These are phyloP conservation scores for Beauveria australis DNA, from an alignment of 2,329 filamentous ascomycete species.

Conservation along the genomic window DNA sequence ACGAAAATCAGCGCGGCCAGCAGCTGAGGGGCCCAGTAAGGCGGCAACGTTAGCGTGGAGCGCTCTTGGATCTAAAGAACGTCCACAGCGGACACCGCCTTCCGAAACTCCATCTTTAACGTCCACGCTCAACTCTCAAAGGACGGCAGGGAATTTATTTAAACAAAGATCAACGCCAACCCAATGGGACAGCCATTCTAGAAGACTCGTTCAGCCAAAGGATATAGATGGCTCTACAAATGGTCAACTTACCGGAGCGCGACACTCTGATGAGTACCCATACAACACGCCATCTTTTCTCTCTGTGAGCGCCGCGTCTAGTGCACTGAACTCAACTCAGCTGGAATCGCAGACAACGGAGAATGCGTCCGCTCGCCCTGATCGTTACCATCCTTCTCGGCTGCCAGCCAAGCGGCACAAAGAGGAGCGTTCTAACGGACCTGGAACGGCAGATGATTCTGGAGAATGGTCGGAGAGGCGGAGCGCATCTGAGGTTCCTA, in stretches of 20 bases:
- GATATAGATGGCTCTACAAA: slow-evolving; percentile 22
- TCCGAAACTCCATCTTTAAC: slow-evolving; percentile 18
- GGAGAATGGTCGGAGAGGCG: slow-evolving; percentile 6
- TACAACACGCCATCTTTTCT: slow-evolving; percentile 35
- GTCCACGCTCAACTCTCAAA: slow-evolving; percentile 17
- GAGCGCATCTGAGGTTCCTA: not conserved
- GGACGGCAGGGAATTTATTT: slow-evolving; percentile 24
- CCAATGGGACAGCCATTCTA: slow-evolving; percentile 48
- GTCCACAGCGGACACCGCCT: slow-evolving; percentile 19
- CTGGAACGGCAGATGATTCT: slow-evolving; percentile 16
- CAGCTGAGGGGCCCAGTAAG: slow-evolving; percentile 49
- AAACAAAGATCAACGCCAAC: slow-evolving; percentile 25
- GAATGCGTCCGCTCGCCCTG: not conserved
- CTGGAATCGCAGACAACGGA: not conserved
- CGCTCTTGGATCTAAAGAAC: slow-evolving; percentile 34
- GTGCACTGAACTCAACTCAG: slow-evolving; percentile 35
- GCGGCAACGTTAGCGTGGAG: slow-evolving; percentile 58
- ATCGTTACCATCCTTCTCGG: not conserved
- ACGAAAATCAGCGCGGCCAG: slow-evolving; percentile 33
- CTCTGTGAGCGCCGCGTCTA: slow-evolving; percentile 49
- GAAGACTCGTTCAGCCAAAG: slow-evolving; percentile 38
- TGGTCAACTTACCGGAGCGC: slow-evolving; percentile 20
- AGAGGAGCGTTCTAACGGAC: slow-evolving; percentile 13
- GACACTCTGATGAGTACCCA: slow-evolving; percentile 33
- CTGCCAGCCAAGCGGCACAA: slow-evolving; percentile 1